Evolutionary conservation across 176 grass and related monocot genomes (phyloP).

Genomic region (Thalia dealbata): DNA sequence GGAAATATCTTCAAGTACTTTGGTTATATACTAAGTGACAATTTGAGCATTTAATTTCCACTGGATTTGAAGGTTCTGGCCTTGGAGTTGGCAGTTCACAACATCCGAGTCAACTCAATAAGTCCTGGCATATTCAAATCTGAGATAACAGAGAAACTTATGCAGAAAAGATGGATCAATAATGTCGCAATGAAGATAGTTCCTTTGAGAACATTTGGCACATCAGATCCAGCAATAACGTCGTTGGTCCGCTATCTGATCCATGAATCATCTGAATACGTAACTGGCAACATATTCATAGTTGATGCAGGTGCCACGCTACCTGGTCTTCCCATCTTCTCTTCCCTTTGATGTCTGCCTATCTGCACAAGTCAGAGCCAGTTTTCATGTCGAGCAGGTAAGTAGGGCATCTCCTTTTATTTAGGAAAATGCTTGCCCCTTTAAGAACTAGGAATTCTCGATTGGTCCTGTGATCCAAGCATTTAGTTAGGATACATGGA

Average conservation of each 20-base stretch:
- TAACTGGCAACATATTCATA: conserved; percentile 4
- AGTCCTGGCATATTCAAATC: conserved; percentile 31
- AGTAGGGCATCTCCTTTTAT: not conserved
- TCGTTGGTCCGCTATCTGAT: not conserved
- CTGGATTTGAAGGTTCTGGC: conserved; percentile 26
- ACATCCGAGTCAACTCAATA: conserved; percentile 33
- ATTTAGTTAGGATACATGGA: not conserved
- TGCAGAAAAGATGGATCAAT: conserved; percentile 21
- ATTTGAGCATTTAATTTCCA: no score
- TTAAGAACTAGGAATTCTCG: not conserved
- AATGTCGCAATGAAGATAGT: conserved; percentile 8
- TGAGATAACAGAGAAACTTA: conserved; percentile 24
- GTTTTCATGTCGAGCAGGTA: not conserved
- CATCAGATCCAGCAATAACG: not conserved
- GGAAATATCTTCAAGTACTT: not conserved
- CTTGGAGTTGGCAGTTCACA: conserved; percentile 26
- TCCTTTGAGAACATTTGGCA: conserved; percentile 3
- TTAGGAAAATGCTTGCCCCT: not conserved
- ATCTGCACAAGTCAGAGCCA: not conserved
- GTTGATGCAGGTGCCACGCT: conserved; percentile 8
- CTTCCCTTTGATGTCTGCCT: not conserved
- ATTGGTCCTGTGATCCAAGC: not conserved
- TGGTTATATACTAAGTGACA: not conserved
- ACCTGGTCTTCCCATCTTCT: conserved; percentile 2
- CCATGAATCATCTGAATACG: not conserved